Conservation (phyloP, 768 basidiomycete species). For the Rhizopogon vinicolor region DNA sequence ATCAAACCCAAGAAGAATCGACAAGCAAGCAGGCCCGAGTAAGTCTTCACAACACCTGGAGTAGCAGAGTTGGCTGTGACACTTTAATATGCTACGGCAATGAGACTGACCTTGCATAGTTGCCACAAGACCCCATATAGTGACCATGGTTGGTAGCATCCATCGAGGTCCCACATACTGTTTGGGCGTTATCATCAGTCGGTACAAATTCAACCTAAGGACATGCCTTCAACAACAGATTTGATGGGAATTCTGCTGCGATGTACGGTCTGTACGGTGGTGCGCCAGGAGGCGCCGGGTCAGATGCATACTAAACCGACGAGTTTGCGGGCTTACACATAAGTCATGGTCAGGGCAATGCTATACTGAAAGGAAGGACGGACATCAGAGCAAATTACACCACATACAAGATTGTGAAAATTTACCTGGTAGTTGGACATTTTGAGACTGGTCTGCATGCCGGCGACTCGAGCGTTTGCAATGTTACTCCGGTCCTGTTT, state of each 20-base stretch:
- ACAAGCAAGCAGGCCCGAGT: slow-evolving; percentile 48
- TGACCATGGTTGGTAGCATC: slow-evolving; percentile 57
- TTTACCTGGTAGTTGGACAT: slow-evolving; percentile 23
- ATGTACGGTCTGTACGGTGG: slow-evolving; percentile 41
- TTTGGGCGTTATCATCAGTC: not conserved
- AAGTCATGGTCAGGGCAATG: slow-evolving; percentile 24
- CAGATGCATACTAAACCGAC: not conserved
- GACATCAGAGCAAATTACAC: not conserved
- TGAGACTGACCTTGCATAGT: slow-evolving; percentile 48
- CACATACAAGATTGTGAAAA: not conserved
- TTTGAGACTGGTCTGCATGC: slow-evolving; percentile 47
- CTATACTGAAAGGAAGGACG: slow-evolving; percentile 25
- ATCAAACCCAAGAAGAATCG: slow-evolving; percentile 48
- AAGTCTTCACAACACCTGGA: slow-evolving; percentile 42
- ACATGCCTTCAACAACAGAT: slow-evolving; percentile 46
- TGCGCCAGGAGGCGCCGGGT: not conserved
- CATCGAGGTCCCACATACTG: slow-evolving; percentile 50
- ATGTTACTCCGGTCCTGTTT: slow-evolving; percentile 40
- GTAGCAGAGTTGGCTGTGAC: not conserved
- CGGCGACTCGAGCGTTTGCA: slow-evolving; percentile 58
- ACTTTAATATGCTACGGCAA: not conserved
- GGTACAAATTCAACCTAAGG: not conserved
- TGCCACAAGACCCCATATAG: slow-evolving; percentile 65
- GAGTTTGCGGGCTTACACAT: slow-evolving; percentile 11
- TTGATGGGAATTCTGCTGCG: slow-evolving; percentile 55